Base-by-base conservation (phyloP, 1,139 yeast genomes). In the Yamadazyma sp. region DNA sequence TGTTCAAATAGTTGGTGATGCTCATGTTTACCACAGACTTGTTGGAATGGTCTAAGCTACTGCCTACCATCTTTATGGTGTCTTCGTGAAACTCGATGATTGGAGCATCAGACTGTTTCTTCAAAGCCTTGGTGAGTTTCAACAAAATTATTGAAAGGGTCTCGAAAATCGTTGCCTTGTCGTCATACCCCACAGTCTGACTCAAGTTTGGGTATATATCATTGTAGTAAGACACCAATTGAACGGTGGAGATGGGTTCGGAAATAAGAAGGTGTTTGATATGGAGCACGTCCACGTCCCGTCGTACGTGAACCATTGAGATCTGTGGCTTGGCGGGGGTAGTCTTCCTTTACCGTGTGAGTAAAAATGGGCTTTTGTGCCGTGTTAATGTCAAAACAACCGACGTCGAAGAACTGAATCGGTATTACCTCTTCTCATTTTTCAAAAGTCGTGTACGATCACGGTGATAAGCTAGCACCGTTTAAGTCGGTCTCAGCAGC, bases 1-100 rank as follows among this genome's bases (percentile, higher is more conserved):
- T 48, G 18, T 31, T 28, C 16, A 49, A 15, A 20, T 32, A 37
- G 25, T 36, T 36, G 9, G 22, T 25, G 12, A 33, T 23, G 5
- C 32, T 26, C 17, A 26, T 37, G 22, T 33, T 36, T 5, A 41
- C 31, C 5, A 17, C 2, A 7, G 46, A 32, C 16, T 34, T 43
- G 15, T 39, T 40, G 14, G 47, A 36, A 26, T 37, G 33, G 28
- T 45, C 43, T 4, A 45, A 23, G 27, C 31, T 42, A 2, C 20
- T 14, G 9, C n/a, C 30, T 7, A 45, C 14, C 4, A 22, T 16
- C 9, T 26, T 5, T 3, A 26, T 12, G 4, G 29, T 12, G 12
- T 12, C 12, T 3, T n/a, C 12, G 29, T 11, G 29, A 5, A 11
- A 11, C 29, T 11, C 7, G 6, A 12, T 11, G 4, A 9, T 11